These are phyloP conservation scores for Penicillium parvum DNA, from an alignment of 495 filamentous ascomycete genomes.

Conservation along the genomic window DNA sequence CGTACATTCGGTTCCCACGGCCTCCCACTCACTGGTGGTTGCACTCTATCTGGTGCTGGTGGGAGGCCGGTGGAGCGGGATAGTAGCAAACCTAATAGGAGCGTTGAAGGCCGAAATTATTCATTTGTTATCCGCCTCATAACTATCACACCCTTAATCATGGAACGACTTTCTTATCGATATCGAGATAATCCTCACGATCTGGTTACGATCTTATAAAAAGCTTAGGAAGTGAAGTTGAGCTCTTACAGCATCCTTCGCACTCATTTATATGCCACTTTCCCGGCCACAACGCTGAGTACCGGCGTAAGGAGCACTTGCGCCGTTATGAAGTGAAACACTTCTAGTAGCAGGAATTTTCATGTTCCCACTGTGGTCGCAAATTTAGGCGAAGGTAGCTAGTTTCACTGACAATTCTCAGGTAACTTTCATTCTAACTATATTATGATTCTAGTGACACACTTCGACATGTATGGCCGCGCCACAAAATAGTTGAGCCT, in stretches of 20 bases:
- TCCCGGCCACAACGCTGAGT: not conserved
- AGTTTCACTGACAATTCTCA: not conserved
- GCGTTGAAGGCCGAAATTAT: not conserved
- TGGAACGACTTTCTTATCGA: not conserved
- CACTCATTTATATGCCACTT: not conserved
- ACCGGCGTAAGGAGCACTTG: not conserved
- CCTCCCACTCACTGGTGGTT: too few relatives aligned
- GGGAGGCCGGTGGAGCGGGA: not conserved
- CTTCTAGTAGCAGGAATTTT: not conserved
- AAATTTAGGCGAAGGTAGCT: conserved; percentile 21
- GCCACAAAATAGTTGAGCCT: conserved; percentile 18
- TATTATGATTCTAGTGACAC: conserved; percentile 20
- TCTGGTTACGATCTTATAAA: not conserved
- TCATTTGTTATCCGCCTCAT: not conserved
- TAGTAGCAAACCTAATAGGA: not conserved
- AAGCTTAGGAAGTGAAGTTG: not conserved
- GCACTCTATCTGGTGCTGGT: too few relatives aligned
- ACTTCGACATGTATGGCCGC: conserved; percentile 20
- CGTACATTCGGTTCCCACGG: too few relatives aligned
- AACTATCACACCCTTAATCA: not conserved
- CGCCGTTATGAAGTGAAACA: not conserved
- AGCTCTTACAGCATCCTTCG: not conserved
- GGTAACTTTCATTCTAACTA: not conserved
- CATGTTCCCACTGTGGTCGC: conserved; percentile 17
- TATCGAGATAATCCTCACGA: not conserved